Evolutionary conservation across 176 grass and related monocot species (phyloP).

Genomic region (Puya raimondii): DNA sequence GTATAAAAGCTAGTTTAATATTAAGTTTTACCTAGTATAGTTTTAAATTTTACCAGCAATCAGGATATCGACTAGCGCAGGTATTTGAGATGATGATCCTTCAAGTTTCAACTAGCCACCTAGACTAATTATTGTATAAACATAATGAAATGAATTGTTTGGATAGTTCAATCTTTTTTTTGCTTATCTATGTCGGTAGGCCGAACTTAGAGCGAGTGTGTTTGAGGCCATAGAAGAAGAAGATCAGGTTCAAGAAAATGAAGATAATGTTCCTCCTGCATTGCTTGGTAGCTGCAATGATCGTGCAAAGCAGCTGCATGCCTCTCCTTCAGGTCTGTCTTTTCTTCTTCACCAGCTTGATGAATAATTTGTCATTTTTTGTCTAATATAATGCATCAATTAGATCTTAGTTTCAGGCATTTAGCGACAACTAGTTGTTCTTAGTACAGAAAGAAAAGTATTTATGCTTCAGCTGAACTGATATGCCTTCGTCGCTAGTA

Average conservation of each 20-base stretch:
- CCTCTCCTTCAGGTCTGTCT: slow-evolving; percentile 68
- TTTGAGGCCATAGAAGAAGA: slow-evolving; percentile 93
- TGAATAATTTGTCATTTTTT: background rate
- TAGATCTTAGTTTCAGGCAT: background rate
- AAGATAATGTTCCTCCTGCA: slow-evolving; percentile 45
- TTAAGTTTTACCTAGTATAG: too few relatives aligned
- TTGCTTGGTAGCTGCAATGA: slow-evolving; percentile 81
- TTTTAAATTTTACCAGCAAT: too few relatives aligned
- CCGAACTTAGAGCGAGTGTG: slow-evolving; percentile 70
- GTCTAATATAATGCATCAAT: background rate
- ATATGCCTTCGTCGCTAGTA: background rate
- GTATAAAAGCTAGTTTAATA: too few relatives aligned
- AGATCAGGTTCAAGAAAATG: slow-evolving; percentile 50
- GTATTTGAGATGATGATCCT: too few relatives aligned
- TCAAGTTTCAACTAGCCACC: background rate
- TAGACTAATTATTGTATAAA: background rate
- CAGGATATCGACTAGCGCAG: too few relatives aligned
- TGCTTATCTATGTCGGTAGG: slow-evolving; percentile 21
- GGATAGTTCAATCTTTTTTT: background rate
- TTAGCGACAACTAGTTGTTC: background rate
- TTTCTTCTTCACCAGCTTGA: background rate
- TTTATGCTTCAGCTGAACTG: background rate
- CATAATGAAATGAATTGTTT: background rate
- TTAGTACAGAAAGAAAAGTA: background rate
- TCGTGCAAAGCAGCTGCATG: slow-evolving; percentile 68